Conservation (phyloP, 2,329 filamentous ascomycete species). For the Venturiaceae sp. region DNA sequence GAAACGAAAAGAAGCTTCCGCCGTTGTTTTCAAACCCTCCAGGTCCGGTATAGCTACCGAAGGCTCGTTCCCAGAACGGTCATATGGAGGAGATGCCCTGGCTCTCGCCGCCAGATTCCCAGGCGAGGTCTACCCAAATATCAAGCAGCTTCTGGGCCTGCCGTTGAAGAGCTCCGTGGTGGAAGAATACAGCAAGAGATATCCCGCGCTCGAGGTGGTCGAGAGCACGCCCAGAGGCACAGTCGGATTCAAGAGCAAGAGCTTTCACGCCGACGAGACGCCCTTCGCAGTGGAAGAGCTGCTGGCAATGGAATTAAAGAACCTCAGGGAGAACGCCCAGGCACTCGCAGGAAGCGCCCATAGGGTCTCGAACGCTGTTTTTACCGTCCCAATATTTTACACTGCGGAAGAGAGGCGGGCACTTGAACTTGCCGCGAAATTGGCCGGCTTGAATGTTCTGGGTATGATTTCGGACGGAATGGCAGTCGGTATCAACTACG, state of each 20-base stretch:
- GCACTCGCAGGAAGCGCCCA: constrained; percentile 65
- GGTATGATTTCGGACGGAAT: constrained; percentile 80
- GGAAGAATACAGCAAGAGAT: constrained; percentile 58
- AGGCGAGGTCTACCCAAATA: constrained; percentile 85
- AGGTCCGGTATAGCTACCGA: constrained; percentile 49
- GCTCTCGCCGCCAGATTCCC: constrained; percentile 82
- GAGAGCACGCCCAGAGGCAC: constrained; percentile 49
- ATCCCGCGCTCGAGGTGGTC: constrained; percentile 68
- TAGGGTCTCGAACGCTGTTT: constrained; percentile 68
- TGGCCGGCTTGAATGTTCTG: constrained; percentile 81
- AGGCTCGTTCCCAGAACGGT: constrained; percentile 66
- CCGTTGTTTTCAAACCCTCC: constrained; percentile 88
- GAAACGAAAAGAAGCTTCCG: constrained; percentile 85
- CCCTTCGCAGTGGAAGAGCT: constrained; percentile 78
- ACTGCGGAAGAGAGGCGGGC: constrained; percentile 84
- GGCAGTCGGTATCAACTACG: constrained; percentile 91
- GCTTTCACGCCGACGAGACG: constrained; percentile 56
- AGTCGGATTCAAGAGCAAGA: constrained; percentile 70
- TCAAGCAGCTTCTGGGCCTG: constrained; percentile 84
- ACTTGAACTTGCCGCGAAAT: constrained; percentile 69
- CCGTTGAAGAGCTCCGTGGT: constrained; percentile 22
- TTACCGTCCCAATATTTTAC: constrained; percentile 86
- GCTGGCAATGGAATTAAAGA: constrained; percentile 91
- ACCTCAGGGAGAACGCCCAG: constrained; percentile 83
- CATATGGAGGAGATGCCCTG: constrained; percentile 86